Base-by-base conservation (phyloP, 345 rosid species). In the Crucihimalaya himalaica region DNA sequence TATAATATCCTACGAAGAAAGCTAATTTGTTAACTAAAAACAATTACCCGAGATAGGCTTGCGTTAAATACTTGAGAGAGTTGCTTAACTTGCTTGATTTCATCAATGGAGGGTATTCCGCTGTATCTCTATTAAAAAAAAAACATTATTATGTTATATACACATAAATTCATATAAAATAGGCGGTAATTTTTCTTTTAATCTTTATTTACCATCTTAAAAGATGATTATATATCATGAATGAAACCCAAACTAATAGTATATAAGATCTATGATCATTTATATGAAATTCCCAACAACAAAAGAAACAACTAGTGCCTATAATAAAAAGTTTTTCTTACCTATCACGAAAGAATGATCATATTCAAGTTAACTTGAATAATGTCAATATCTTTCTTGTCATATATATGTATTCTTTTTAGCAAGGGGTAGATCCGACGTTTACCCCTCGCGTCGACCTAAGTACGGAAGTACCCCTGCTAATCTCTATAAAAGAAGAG, bases 61-160 rank as follows among this genome's bases (percentile, higher is more conserved):
- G 90, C 15, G 93, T 88, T 35, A 93, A 76, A 79, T 86, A 85
- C 76, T 84, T 93, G 69, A 93, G 93, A 45, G 98, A 82, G 79
- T 93, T 87, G 83, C 92, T 89, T 60, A 90, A 87, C 83, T 86
- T 88, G 90, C 92, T 90, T 66, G 98, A 82, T 79, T 90, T 93
- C 98, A 93, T 81, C 75, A 93, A 54, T 45, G 97, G 97, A 50
- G 97, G 97, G 56, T 90, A 90, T 75, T 82, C 77, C n/a, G 96
- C 89, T 8, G 95, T 85, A 59, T 93, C 96, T 82, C 98, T 92
- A 74, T n/a, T 20, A 11, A 69, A 7, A 53, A 23, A 0, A 50
- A 66, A 35, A 8, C 3, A 32, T n/a, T 31, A 55, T 6, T 8
- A 3, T 0, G 8, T 13, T 39, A 20, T 12, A 40, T 40, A 40